These are phyloP conservation scores for Venturia carpophila DNA, from an alignment of 2,329 filamentous ascomycete species.

Conservation along the genomic window DNA sequence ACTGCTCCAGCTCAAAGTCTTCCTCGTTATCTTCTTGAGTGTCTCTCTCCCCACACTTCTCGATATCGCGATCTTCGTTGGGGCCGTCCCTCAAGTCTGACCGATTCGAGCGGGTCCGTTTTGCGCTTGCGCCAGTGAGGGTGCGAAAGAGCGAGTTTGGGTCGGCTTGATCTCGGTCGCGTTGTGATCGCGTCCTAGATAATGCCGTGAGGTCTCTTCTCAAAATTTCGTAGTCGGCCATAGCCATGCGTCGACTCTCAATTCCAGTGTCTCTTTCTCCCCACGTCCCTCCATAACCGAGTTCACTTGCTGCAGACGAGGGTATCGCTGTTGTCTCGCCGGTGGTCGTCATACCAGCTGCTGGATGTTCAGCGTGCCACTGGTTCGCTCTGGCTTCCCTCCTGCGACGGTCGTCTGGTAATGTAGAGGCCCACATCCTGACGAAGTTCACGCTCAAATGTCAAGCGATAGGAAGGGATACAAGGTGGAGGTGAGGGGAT, in stretches of 20 bases:
- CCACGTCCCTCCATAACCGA: slow-evolving; percentile 48
- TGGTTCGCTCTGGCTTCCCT: slow-evolving; percentile 1
- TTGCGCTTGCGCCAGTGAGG: not conserved
- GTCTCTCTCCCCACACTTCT: slow-evolving; percentile 22
- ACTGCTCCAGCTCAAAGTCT: slow-evolving; percentile 60
- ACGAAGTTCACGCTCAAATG: not conserved
- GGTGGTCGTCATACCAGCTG: not conserved
- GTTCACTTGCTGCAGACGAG: slow-evolving; percentile 18
- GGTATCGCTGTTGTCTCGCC: not conserved
- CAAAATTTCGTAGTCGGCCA: slow-evolving; percentile 53
- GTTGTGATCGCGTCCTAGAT: slow-evolving; percentile 8
- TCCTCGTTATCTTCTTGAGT: slow-evolving; percentile 43
- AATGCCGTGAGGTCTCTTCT: slow-evolving; percentile 47
- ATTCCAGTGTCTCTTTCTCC: slow-evolving; percentile 52
- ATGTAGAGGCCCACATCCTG: slow-evolving; percentile 12
- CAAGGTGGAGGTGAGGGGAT: not conserved
- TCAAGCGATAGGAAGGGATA: not conserved
- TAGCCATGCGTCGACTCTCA: slow-evolving; percentile 45
- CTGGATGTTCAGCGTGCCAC: slow-evolving; percentile 5
- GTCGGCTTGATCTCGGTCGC: not conserved
- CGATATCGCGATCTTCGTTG: slow-evolving; percentile 24
- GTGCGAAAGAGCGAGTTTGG: not conserved
- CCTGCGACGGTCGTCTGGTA: slow-evolving; percentile 9
- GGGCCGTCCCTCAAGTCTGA: not conserved
- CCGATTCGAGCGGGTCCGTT: not conserved